Evolutionary conservation across 352 stramenopile genomes (phyloP).

Genomic region (Globisporangium viniferum): DNA sequence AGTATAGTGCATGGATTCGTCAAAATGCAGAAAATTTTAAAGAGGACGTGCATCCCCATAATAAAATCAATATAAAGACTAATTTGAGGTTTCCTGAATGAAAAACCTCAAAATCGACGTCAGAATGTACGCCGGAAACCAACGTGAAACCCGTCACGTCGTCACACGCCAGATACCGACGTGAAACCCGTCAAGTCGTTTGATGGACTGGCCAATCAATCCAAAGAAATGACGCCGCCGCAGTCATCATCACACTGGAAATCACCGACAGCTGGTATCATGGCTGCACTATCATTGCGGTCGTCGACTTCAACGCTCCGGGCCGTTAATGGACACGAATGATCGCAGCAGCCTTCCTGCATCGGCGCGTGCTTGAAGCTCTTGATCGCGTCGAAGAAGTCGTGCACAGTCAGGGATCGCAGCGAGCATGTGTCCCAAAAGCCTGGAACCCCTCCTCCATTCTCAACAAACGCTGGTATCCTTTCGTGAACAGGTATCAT

Average conservation of each 20-base stretch:
- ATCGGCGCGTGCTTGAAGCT: neutral
- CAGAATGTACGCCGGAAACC: neutral
- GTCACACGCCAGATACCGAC: neutral
- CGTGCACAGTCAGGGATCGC: neutral
- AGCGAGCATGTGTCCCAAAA: neutral
- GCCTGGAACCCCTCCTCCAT: neutral
- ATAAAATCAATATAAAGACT: too few relatives aligned
- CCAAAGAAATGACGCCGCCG: constrained; percentile 4
- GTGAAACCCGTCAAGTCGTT: constrained; percentile 3
- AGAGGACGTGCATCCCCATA: too few relatives aligned
- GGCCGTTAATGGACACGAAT: neutral
- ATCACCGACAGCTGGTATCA: neutral
- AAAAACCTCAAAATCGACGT: neutral
- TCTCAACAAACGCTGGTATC: neutral
- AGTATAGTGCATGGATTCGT: too few relatives aligned
- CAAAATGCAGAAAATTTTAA: too few relatives aligned
- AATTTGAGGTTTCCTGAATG: too few relatives aligned
- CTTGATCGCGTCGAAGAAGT: constrained; percentile 1
- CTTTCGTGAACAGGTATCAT: neutral
- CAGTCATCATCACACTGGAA: constrained; percentile 5
- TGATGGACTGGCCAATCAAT: neutral
- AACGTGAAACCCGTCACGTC: constrained; percentile 7
- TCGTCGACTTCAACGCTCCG: neutral
- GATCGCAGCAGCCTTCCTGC: neutral
- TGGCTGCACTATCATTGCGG: neutral